Evolutionary conservation across 257 asterid genomes (phyloP), one percentile per base, ranked within the genome.

Genomic region (Gentiana dahurica): DNA sequence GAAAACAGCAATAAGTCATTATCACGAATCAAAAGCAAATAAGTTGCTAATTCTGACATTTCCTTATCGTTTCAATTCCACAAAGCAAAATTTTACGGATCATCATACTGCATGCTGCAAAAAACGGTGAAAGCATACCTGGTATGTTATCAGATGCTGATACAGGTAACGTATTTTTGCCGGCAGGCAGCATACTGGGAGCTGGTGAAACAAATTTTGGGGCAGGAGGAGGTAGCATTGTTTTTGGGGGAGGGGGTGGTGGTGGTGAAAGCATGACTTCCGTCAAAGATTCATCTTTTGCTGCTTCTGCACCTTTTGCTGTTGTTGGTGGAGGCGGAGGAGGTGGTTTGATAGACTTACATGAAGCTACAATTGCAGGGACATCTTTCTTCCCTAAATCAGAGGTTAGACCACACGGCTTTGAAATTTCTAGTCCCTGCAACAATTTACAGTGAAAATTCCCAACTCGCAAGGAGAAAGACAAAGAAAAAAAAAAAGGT

Each of bases 371-470:
- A 43, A 63, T 67, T 44, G 37, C 71, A 33, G 71, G 53, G 38
- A 60, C 61, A 36, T 68, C 79, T 71, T 73, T 73, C 57, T 72
- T 80, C 79, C 92, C 92, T 73, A 75, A 76, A 73, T 69, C 78
- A 76, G 84, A 69, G 46, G 89, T 79, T 78, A 70, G 86, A 71
- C 78, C 86, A 65, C 74, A 78, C 62, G 81, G 83, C 89, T 63
- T 72, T 64, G 73, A 73, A 69, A 78, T 78, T 70, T 79, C 82
- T 63, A 85, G 68, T 71, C 75, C 91, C 95, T 83, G 98, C 66
- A 79, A 63, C 58, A 58, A 67, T 70, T 77, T 79, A 87, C 73
- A 85, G 71, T 68, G 72, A 78, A 69, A 58, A 73, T 66, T 73
- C 71, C 76, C 60, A 76, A 62, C 67, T 69, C 74, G 78, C 74